phyloP scores from a whole-genome alignment of 2,329 filamentous ascomycete species.

The Fusarium paranaense region DNA sequence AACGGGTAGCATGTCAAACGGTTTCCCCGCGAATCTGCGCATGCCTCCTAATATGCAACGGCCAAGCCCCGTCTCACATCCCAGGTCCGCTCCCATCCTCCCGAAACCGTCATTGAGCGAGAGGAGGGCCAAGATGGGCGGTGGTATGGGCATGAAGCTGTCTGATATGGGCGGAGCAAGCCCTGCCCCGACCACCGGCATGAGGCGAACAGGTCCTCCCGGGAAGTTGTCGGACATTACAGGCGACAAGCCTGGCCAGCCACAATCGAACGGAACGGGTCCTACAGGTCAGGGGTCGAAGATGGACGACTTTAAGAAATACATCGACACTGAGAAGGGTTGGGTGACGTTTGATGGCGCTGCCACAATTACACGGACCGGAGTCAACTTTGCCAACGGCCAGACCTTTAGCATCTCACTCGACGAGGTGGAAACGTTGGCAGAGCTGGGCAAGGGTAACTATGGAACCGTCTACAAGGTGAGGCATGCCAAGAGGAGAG shows the following conservation, averaged over 20 bases:
- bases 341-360: constrained; percentile 94
- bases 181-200: constrained; percentile 35
- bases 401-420: constrained; percentile 93
- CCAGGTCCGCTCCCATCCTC: constrained; percentile 64
- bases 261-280: constrained; percentile 49
- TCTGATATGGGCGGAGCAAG: constrained; percentile 59
- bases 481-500: constrained; percentile 77
- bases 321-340: constrained; percentile 91
- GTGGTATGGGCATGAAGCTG: constrained; percentile 63
- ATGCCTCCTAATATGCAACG: constrained; percentile 56
- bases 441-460: constrained; percentile 96
- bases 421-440: constrained; percentile 92
- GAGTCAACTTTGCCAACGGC: constrained; percentile 92
- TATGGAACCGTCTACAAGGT: constrained; percentile 99
- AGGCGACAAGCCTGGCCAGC: constrained; percentile 28
- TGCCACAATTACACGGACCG: constrained; percentile 86
- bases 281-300: constrained; percentile 56
- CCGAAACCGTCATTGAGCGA: constrained; percentile 73
- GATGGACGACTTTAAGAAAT: constrained; percentile 75
- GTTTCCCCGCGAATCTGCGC: constrained; percentile 57
- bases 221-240: constrained; percentile 57
- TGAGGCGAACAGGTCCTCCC: constrained; percentile 52
- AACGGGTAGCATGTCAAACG: constrained; percentile 53
- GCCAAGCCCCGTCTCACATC: constrained; percentile 61
- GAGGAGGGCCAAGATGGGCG: constrained; percentile 64